Conservation (phyloP, 2,329 filamentous ascomycete genomes). For the Nannizziopsis barbatae region DNA sequence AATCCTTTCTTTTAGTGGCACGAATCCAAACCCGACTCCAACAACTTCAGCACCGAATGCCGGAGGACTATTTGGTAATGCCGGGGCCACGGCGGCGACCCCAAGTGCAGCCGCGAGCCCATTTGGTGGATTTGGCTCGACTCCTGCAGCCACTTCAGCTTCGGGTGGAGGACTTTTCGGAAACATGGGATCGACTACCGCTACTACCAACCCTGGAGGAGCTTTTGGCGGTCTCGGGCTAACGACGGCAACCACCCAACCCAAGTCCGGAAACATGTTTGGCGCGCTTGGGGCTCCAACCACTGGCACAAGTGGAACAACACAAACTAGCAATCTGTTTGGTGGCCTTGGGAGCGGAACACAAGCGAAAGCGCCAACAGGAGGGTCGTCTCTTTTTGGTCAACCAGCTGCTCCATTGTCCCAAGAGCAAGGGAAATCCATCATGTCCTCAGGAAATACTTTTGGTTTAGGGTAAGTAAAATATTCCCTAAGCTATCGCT, state of each 20-base stretch:
- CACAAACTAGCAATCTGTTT: conserved; percentile 22
- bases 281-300: conserved; percentile 17
- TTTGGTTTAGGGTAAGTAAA: conserved; percentile 28
- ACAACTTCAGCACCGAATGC: conserved; percentile 11
- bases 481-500: conserved; percentile 15
- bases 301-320: conserved; percentile 22
- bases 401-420: conserved; percentile 10
- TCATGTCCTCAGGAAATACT: conserved; percentile 24
- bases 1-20: conserved; percentile 5
- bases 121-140: conserved; percentile 24
- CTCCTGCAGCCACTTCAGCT: conserved; percentile 12
- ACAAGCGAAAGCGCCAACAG: conserved; percentile 18
- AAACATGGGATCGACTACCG: conserved; percentile 17
- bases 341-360: conserved; percentile 16
- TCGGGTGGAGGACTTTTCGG: conserved; percentile 12
- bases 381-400: conserved; percentile 21
- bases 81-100: conserved; percentile 15
- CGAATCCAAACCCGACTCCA: conserved; percentile 7
- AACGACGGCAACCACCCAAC: conserved; percentile 12
- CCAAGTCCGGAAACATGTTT: conserved; percentile 13
- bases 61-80: conserved; percentile 27
- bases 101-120: conserved; percentile 20
- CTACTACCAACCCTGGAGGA: conserved; percentile 20
- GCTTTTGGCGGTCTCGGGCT: conserved; percentile 25
- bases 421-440: conserved; percentile 15